These are phyloP conservation scores for Musa schizocarpa DNA, from an alignment of 176 grass and related monocot species.

Conservation along the genomic window DNA sequence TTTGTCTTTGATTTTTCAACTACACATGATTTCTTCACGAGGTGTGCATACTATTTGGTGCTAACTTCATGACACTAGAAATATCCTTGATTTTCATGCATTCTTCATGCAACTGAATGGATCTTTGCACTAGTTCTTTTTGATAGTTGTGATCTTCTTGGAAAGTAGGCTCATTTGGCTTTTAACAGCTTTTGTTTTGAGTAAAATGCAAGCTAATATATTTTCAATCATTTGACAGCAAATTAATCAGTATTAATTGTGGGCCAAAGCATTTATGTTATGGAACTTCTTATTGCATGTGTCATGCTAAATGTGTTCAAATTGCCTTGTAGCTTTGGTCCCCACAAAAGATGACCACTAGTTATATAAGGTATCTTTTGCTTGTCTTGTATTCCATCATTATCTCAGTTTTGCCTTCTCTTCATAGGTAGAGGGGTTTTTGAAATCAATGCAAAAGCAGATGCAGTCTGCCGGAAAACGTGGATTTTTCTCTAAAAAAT, in stretches of 20 bases:
- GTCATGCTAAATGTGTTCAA: no score
- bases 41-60: background rate
- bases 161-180: background rate
- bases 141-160: background rate
- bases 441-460: constrained; percentile 96
- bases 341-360: background rate
- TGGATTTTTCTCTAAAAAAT: constrained; percentile 92
- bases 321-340: no score
- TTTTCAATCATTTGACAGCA: background rate
- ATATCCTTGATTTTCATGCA: background rate
- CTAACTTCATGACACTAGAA: background rate
- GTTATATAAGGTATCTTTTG: background rate
- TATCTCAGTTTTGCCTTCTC: background rate
- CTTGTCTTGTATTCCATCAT: background rate
- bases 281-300: no score
- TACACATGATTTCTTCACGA: background rate
- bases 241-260: background rate
- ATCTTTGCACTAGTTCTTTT: background rate
- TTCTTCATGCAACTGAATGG: background rate
- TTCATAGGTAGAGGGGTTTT: constrained; percentile 89
- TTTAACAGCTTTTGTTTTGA: no score
- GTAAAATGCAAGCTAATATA: background rate
- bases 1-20: background rate
- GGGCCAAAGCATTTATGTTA: no score
- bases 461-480: constrained; percentile 92